Evolutionary conservation across 2,329 filamentous ascomycete genomes (phyloP).

Genomic region (Aspergillus ibericus): DNA sequence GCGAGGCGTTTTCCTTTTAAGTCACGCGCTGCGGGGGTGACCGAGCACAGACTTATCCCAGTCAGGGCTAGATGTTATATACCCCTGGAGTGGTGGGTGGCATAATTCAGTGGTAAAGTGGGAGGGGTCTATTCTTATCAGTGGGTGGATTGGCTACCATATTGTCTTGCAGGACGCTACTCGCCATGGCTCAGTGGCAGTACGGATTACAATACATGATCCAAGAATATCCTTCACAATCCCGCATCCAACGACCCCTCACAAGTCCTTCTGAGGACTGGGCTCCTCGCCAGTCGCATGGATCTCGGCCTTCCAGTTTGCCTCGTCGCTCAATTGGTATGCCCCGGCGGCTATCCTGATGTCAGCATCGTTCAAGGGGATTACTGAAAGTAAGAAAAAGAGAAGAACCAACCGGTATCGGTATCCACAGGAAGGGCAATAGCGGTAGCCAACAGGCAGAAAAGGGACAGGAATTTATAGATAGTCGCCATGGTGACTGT

Average conservation of each 20-base stretch:
- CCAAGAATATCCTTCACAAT: neutral
- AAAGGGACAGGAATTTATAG: neutral
- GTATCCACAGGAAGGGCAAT: neutral
- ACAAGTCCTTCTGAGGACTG: neutral
- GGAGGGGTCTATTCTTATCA: neutral
- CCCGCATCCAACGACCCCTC: neutral
- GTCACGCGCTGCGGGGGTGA: neutral
- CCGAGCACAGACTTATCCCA: neutral
- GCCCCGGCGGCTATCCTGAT: neutral
- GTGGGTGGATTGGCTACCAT: neutral
- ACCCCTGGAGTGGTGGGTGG: neutral
- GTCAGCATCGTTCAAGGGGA: neutral
- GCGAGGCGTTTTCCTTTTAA: neutral
- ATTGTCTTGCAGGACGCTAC: neutral
- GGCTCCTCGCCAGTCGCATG: neutral
- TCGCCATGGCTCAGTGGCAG: neutral
- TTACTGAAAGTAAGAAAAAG: neutral
- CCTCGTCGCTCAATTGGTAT: neutral
- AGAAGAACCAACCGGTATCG: neutral
- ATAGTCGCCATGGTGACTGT: neutral
- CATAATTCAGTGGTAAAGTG: neutral
- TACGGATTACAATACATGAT: neutral
- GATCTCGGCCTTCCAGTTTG: neutral
- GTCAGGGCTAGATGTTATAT: neutral
- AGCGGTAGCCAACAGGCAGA: neutral